Evolutionary conservation across 306 rosid species (phyloP).

Genomic region (Ochetophila trinervis): DNA sequence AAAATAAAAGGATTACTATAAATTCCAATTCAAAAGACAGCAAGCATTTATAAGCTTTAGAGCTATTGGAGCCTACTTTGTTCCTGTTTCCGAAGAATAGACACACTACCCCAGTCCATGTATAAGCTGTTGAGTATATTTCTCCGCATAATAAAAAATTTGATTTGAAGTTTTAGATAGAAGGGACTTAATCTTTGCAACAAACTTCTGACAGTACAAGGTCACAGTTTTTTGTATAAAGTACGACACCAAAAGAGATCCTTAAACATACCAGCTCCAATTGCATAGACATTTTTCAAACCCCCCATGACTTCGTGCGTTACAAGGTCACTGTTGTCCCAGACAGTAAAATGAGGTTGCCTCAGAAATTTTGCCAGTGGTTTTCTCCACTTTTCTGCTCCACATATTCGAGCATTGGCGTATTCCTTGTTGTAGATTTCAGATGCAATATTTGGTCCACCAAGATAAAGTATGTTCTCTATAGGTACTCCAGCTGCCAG

Average conservation of each 20-base stretch:
- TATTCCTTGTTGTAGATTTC: slow-evolving; percentile 92
- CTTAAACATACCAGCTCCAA: slow-evolving; percentile 74
- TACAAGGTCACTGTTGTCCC: slow-evolving; percentile 94
- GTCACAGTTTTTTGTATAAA: background rate
- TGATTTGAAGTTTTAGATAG: too few relatives aligned
- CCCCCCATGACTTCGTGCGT: slow-evolving; percentile 99
- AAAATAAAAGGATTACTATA: slow-evolving; percentile 10
- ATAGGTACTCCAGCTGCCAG: slow-evolving; percentile 69
- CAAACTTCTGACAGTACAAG: too few relatives aligned
- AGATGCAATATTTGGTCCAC: slow-evolving; percentile 94
- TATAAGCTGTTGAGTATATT: too few relatives aligned
- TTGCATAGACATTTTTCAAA: slow-evolving; percentile 90
- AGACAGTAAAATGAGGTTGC: slow-evolving; percentile 84
- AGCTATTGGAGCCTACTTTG: background rate
- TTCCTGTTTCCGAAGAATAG: too few relatives aligned
- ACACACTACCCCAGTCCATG: too few relatives aligned
- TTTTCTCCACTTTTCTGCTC: slow-evolving; percentile 93
- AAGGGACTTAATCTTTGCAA: too few relatives aligned
- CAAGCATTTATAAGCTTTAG: background rate
- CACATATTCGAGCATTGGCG: slow-evolving; percentile 96
- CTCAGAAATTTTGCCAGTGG: slow-evolving; percentile 78
- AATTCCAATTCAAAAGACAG: slow-evolving; percentile 3
- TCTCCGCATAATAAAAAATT: too few relatives aligned
- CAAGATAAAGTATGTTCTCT: slow-evolving; percentile 91
- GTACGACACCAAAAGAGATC: background rate